Percentiles rank a stretch among this genome's conserved stretches.
These are phyloP conservation scores for Grosmannia serpens DNA, from an alignment of 2,329 filamentous ascomycete genomes.

Conservation along the genomic window DNA sequence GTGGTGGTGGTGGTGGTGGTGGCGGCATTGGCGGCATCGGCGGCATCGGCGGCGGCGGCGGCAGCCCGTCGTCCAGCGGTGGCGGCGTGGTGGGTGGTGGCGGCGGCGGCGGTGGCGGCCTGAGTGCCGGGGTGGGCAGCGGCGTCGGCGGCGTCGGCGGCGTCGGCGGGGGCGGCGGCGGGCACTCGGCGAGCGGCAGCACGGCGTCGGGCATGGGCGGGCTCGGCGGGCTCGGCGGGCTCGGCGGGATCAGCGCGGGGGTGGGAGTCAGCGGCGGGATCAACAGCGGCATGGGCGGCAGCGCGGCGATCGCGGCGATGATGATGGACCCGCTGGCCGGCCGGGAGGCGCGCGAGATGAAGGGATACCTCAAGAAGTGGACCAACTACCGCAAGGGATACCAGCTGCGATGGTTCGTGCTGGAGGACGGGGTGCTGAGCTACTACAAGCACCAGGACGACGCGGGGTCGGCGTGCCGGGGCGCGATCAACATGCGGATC, in stretches of 20 bases:
- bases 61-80: background rate
- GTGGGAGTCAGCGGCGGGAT: background rate
- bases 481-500: conserved; percentile 98
- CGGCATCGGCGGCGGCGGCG: background rate
- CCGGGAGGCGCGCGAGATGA: conserved; percentile 91
- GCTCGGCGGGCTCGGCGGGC: too few relatives aligned
- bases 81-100: background rate
- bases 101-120: background rate
- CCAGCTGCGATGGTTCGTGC: conserved; percentile 93
- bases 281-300: background rate
- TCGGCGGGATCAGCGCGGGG: background rate
- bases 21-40: background rate
- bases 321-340: conserved; percentile 48
- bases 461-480: conserved; percentile 86
- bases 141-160: background rate
- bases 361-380: conserved; percentile 98
- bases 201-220: background rate
- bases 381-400: conserved; percentile 97
- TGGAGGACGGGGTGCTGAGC: conserved; percentile 93
- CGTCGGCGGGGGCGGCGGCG: background rate
- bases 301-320: background rate
- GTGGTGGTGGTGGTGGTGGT: background rate
- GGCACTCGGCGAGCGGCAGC: background rate
- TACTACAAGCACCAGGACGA: conserved; percentile 99
- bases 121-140: background rate